phyloP scores from a whole-genome alignment of 495 filamentous ascomycete species.

The Cercophora newfieldiana region DNA sequence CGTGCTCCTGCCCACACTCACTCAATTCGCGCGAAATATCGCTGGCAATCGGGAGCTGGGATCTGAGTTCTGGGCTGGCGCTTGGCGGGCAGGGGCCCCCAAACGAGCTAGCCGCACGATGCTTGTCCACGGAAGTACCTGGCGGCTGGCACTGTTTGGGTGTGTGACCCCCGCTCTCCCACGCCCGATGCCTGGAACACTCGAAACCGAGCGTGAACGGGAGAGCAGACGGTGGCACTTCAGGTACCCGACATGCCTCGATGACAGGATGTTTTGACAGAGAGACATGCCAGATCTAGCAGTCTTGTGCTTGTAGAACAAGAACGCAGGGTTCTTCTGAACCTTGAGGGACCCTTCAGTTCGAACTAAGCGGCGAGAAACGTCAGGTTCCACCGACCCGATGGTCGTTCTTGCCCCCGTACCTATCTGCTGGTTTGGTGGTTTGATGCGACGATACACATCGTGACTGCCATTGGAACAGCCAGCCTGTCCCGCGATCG shows the following conservation, averaged over 20 bases:
- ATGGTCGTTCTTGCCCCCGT: too few species aligned
- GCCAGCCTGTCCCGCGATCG: slow-evolving; percentile 8
- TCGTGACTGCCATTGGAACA: not conserved
- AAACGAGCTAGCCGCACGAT: slow-evolving; percentile 1
- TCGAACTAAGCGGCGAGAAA: not conserved
- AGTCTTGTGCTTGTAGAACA: not conserved
- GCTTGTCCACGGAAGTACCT: not conserved
- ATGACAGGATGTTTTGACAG: slow-evolving; percentile 12
- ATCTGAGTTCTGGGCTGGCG: not conserved
- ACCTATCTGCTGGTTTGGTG: not conserved
- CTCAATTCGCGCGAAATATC: slow-evolving; percentile 4
- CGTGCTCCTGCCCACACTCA: not conserved
- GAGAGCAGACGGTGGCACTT: not conserved
- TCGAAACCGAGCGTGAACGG: not conserved
- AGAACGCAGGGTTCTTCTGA: not conserved
- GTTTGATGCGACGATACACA: not conserved
- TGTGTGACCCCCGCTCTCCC: slow-evolving; percentile 9
- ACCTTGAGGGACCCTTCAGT: not conserved
- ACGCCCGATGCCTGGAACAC: not conserved
- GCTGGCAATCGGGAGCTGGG: slow-evolving; percentile 2
- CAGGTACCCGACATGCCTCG: not conserved
- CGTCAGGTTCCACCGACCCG: not conserved
- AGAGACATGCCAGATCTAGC: not conserved
- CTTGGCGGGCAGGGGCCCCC: not conserved
- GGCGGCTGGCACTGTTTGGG: slow-evolving; percentile 7